These are phyloP conservation scores for Backusella parvicylindrica DNA, from an alignment of 192 early-diverging fungal genomes.

Conservation along the genomic window DNA sequence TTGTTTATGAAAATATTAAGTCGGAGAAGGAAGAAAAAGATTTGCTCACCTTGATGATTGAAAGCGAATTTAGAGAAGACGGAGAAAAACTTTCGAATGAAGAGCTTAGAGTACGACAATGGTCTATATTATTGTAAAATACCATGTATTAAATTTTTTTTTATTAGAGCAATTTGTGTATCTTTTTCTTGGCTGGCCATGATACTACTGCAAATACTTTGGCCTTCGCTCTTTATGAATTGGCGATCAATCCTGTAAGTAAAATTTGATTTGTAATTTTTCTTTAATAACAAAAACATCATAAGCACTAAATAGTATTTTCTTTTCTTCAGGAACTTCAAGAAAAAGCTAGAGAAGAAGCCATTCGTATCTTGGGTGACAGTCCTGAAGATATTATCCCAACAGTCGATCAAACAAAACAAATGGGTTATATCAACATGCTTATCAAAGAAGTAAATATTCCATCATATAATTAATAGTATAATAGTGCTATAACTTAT, in stretches of 20 bases:
- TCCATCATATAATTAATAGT: not conserved
- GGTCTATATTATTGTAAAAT: too few species aligned
- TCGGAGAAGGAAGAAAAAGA: slow-evolving; percentile 22
- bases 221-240: slow-evolving; percentile 6
- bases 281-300: too few species aligned
- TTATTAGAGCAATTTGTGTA: slow-evolving; percentile 7
- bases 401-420: slow-evolving; percentile 40
- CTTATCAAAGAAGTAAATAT: slow-evolving; percentile 28
- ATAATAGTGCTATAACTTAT: not conserved
- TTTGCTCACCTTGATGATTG: slow-evolving; percentile 32
- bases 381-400: slow-evolving; percentile 5
- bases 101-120: slow-evolving; percentile 27
- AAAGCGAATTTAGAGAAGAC: slow-evolving; percentile 15
- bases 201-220: slow-evolving; percentile 14
- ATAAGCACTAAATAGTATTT: not conserved
- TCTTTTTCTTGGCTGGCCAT: slow-evolving; percentile 22
- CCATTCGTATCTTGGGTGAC: slow-evolving; percentile 18
- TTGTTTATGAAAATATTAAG: not conserved
- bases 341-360: slow-evolving; percentile 19
- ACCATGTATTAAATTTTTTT: not conserved
- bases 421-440: slow-evolving; percentile 44
- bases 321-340: slow-evolving; percentile 10
- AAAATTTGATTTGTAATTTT: too few species aligned
- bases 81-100: not conserved
- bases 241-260: slow-evolving; percentile 13